Evolutionary conservation across 2,329 filamentous ascomycete genomes (phyloP), one percentile per base, ranked within the genome.

Genomic region (Bipolaris bicolor): DNA sequence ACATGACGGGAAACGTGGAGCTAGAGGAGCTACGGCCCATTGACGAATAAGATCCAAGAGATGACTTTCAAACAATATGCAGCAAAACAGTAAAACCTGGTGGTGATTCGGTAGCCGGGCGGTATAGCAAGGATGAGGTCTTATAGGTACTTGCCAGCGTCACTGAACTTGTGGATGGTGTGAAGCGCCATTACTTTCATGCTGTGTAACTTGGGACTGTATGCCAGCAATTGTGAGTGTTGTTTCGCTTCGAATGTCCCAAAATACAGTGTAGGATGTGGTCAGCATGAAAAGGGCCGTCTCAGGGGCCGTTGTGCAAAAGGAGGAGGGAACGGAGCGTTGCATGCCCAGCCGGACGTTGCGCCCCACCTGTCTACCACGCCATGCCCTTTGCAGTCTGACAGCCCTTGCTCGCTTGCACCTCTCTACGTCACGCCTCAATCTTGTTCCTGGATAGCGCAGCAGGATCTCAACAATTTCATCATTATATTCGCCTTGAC

Each of bases 121-220:
- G 55, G 49, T 74, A 74, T 72, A 65, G 58, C 26, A 67, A 65
- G 70, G 71, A 55, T 67, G 22, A 31, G 48, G 15, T 33, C 37
- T 46, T 66, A 67, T 61, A 65, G 58, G 40, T 47, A 45, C 48
- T 16, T 18, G 16, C 26, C 33, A 39, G 46, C 18, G 20, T 16
- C 11, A 48, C 22, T 29, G 31, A 37, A 24, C 13, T 43, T 31
- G n/a, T 36, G 31, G 24, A 16, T 22, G 31, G 33, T 29, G 10
- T 36, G 33, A 48, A 16, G 44, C 37, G 3, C 15, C 48, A 22
- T 43, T 20, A 9, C 13, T 5, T 29, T 18, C 29, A 47, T 29
- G 29, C 50, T 26, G 16, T n/a, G 18, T 33, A 22, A 2, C 31
- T 13, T 31, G 46, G 9, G 18, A 26, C 7, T 39, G 10, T 39